Conservation (phyloP, 176 grass and related monocot species). For the Luzula sylvatica region DNA sequence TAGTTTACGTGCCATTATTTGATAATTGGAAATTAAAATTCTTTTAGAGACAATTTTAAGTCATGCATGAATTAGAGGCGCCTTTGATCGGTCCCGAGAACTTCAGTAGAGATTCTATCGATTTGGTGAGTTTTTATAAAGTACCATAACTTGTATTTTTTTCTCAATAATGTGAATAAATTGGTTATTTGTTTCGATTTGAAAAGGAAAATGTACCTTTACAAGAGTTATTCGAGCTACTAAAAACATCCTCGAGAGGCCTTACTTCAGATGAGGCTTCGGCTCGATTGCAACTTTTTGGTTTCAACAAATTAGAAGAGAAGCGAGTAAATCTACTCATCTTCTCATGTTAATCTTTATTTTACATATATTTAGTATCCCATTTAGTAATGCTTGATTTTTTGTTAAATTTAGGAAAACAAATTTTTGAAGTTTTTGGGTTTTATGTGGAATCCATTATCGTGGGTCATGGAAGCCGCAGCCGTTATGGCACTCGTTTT, state of each 20-base stretch:
- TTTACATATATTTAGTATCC: not conserved
- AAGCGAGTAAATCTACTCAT: slow-evolving; percentile 35
- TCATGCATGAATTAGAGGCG: slow-evolving; percentile 42
- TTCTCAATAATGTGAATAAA: slow-evolving; percentile 5
- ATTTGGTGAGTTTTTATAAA: slow-evolving; percentile 36
- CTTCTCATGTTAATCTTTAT: not conserved
- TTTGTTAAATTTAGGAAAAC: slow-evolving; percentile 41
- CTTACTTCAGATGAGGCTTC: slow-evolving; percentile 48
- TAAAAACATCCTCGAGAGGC: slow-evolving; percentile 27
- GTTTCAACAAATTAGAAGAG: slow-evolving; percentile 63
- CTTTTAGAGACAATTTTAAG: not conserved
- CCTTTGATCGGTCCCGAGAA: slow-evolving; percentile 41
- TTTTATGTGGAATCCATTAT: slow-evolving; percentile 94
- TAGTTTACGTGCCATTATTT: not conserved
- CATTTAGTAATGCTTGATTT: not conserved
- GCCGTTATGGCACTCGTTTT: slow-evolving; percentile 57
- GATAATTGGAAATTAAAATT: not conserved
- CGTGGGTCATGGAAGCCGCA: slow-evolving; percentile 85
- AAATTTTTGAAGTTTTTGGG: slow-evolving; percentile 66
- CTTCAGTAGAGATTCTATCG: slow-evolving; percentile 32
- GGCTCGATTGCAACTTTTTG: slow-evolving; percentile 51
- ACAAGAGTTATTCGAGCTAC: slow-evolving; percentile 49
- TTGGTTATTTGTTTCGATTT: not conserved
- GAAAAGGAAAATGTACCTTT: slow-evolving; percentile 43
- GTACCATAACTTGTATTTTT: not conserved